phyloP scores from a whole-genome alignment of 2,329 filamentous ascomycete genomes.

The Neobulgaria alba region DNA sequence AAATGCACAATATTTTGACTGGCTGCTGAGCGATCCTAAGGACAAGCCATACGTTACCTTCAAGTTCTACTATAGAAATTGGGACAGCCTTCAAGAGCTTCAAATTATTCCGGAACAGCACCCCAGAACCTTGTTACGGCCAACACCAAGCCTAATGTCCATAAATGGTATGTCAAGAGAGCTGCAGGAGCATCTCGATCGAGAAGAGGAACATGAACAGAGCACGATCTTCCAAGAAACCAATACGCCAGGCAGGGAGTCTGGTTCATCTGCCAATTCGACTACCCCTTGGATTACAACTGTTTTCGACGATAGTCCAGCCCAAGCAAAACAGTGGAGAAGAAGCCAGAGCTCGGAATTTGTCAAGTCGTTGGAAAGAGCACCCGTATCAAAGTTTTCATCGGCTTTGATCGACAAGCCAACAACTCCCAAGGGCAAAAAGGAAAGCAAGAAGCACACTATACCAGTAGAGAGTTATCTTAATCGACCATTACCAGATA shows the following conservation, averaged over 20 bases:
- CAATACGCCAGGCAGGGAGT: too few species aligned
- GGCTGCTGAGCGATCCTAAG: conserved; percentile 41
- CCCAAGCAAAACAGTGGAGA: conserved; percentile 2
- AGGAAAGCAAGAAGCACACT: not conserved
- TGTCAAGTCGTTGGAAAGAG: not conserved
- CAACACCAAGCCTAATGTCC: conserved; percentile 16
- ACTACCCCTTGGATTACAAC: conserved; percentile 13
- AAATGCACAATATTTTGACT: conserved; percentile 44
- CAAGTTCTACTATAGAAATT: conserved; percentile 48
- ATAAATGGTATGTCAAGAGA: conserved; percentile 10
- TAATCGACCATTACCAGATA: conserved; percentile 11
- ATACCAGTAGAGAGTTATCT: conserved; percentile 2
- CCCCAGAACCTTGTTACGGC: conserved; percentile 12
- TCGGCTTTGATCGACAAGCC: conserved; percentile 8
- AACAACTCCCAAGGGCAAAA: not conserved
- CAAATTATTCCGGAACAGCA: conserved; percentile 34
- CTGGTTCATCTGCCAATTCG: too few species aligned
- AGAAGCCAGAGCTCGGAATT: not conserved
- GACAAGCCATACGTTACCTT: conserved; percentile 46
- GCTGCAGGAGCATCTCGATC: conserved; percentile 7
- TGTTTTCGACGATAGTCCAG: conserved; percentile 14
- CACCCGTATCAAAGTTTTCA: conserved; percentile 2
- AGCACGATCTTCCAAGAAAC: conserved; percentile 1
- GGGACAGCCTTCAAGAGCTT: conserved; percentile 38
- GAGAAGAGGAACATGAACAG: conserved; percentile 3